Evolutionary conservation across 305 asterid genomes (phyloP).

Genomic region (Rubia tinctorum): DNA sequence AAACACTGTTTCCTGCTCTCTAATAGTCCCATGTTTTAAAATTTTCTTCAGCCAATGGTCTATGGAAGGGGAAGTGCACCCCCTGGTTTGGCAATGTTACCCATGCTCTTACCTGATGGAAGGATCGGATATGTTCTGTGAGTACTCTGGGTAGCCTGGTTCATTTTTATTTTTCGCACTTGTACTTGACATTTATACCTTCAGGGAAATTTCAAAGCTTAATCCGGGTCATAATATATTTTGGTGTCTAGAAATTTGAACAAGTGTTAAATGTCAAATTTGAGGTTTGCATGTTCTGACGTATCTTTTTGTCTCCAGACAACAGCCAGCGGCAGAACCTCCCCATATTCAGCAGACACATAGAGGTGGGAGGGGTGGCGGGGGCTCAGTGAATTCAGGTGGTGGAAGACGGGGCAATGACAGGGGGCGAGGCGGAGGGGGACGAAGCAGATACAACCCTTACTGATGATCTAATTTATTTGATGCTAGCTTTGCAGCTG

Average conservation of each 20-base stretch:
- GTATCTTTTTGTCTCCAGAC: constrained; percentile 38
- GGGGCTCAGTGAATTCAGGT: constrained; percentile 54
- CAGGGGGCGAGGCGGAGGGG: constrained; percentile 36
- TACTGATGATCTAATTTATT: constrained; percentile 28
- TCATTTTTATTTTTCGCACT: not conserved
- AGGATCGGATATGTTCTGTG: constrained; percentile 98
- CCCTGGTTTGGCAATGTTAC: constrained; percentile 94
- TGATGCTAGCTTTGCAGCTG: not conserved
- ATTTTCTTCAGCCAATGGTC: constrained; percentile 48
- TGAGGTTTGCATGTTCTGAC: not conserved
- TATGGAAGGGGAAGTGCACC: constrained; percentile 87
- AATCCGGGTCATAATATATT: not conserved
- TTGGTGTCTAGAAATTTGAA: no score
- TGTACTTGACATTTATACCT: not conserved
- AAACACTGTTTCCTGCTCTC: not conserved
- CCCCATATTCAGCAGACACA: constrained; percentile 55
- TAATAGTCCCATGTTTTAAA: not conserved
- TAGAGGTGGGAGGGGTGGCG: constrained; percentile 51
- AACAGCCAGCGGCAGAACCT: constrained; percentile 78
- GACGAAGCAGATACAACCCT: constrained; percentile 75
- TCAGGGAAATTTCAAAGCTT: not conserved
- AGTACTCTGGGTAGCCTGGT: constrained; percentile 29
- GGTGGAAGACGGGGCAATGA: constrained; percentile 66
- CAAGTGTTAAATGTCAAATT: not conserved
- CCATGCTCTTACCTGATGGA: constrained; percentile 98